These are phyloP conservation scores for Taxawa tesnikishii DNA, from an alignment of 2,329 filamentous ascomycete species.

Conservation along the genomic window DNA sequence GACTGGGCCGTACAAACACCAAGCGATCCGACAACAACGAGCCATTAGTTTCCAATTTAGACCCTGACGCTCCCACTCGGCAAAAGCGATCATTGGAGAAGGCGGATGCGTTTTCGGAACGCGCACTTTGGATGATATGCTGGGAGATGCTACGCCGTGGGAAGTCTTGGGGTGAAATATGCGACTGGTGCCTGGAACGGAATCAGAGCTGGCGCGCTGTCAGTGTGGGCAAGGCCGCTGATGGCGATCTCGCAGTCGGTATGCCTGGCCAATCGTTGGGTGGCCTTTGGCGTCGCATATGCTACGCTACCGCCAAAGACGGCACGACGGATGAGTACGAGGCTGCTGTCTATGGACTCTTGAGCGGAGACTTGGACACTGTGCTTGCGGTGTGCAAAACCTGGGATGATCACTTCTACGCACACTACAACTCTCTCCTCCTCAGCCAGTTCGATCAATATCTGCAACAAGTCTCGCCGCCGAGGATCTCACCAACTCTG, in stretches of 20 bases:
- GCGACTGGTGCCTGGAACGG: slow-evolving; percentile 74
- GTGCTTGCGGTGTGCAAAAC: slow-evolving; percentile 64
- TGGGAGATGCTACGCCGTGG: slow-evolving; percentile 86
- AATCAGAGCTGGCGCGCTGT: slow-evolving; percentile 84
- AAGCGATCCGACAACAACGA: slow-evolving; percentile 39
- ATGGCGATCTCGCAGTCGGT: slow-evolving; percentile 22
- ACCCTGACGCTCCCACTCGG: slow-evolving; percentile 78
- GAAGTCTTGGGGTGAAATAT: slow-evolving; percentile 59
- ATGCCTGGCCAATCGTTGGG: slow-evolving; percentile 27
- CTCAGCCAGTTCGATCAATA: slow-evolving; percentile 69
- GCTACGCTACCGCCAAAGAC: slow-evolving; percentile 56
- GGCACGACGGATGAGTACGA: slow-evolving; percentile 66
- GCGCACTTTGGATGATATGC: slow-evolving; percentile 84
- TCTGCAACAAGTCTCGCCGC: slow-evolving; percentile 42
- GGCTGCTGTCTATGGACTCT: slow-evolving; percentile 75
- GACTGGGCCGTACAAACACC: slow-evolving; percentile 43
- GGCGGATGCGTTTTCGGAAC: slow-evolving; percentile 79
- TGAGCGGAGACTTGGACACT: slow-evolving; percentile 72
- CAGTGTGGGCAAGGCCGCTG: slow-evolving; percentile 60
- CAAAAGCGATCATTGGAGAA: slow-evolving; percentile 66
- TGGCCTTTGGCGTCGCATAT: slow-evolving; percentile 63
- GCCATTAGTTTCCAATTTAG: slow-evolving; percentile 70
- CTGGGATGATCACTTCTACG: slow-evolving; percentile 82
- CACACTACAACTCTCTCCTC: slow-evolving; percentile 75
- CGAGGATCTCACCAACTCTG: slow-evolving; percentile 40